Base-by-base conservation (phyloP, 2,329 filamentous ascomycete species). In the Alternaria sp. region DNA sequence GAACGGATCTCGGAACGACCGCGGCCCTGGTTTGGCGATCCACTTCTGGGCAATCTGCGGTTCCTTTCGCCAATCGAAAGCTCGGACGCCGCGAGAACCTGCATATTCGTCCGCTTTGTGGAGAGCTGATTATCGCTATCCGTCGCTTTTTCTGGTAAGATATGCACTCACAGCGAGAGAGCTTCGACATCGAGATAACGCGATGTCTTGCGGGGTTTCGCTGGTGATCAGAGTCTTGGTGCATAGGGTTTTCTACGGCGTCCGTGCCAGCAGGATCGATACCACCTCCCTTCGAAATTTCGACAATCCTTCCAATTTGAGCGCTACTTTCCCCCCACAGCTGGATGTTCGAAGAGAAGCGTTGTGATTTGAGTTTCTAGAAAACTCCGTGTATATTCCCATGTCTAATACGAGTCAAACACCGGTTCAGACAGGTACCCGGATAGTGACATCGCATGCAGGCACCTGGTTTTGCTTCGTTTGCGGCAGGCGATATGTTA, bases 11-110 rank as follows among this genome's bases (percentile, higher is more conserved):
- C 20, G 30, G 60, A 51, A 37, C 44, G 55, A 54, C 15, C 46
- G 50, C 53, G 33, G 59, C 44, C 54, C 63, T 64, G 58, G 58
- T 64, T 41, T 45, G 66, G 57, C 60, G 64, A 67, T 68, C 65
- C 53, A 59, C 49, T 55, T 55, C 57, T 63, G 50, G 37, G 37
- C 37, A 41, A 63, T 66, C 67, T 51, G 50, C 47, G 47, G 30
- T 63, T 56, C 53, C 61, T 61, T 55, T 72, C 71, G 67, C 67
- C 64, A 72, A 72, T 72, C 71, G 68, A 66, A 54, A 67, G 70
- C 68, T 64, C 43, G 63, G 63, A 33, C 63, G 37, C 41, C 46
- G 23, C 59, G 54, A 41, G 50, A 46, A 49, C 57, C 47, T 63
- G 58, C 63, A 63, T 58, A 60, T 41, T 41, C 43, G 43, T 57